Base-by-base conservation (phyloP, 1,139 yeast genomes). In the Yamadazyma pseudoaaseri region DNA sequence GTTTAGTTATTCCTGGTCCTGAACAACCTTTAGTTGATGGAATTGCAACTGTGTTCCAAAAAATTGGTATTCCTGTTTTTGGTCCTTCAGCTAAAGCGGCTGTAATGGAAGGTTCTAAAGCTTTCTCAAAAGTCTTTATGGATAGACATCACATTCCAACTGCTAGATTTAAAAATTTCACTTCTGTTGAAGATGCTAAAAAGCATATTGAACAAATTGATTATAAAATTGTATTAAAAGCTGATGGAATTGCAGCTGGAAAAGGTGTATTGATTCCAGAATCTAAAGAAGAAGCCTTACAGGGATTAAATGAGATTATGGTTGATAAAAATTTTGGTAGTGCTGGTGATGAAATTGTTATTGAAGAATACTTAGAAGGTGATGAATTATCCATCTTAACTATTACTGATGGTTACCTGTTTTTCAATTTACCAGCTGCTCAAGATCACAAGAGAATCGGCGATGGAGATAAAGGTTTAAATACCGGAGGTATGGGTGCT, bases 401-500 rank as follows among this genome's bases (percentile, higher is more conserved):
- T 31, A 72, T 94, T 48, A 80, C 92, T 49, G 99, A 94, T 58
- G 99, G 98, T 34, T 92, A 94, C 69, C 79, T 95, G 9, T 82
- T 82, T 54, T 78, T 81, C 59, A 92, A 87, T 57, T 75, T 94
- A 40, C 99, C 99, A 25, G 87, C 97, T 26, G 97, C 98, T 20
- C 98, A 94, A 65, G 99, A 94, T 58, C 98, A 94, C 65, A 94
- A 94, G 69, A 82, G 98, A 61, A 76, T 85, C 49, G 95, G 95
- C 37, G 89, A 94, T 52, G 92, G 90, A 41, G 99, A 94, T 58
- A 69, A 79, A 32, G 99, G 99, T 23, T 73, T 90, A 45, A 94
- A 94, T 67, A 94, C 98, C 33, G 99, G 99, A 47, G 99, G 99
- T 44, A 94, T 94, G 99, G 99, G 99, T 44, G 95, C 98, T 12